Conservation (phyloP, 495 filamentous ascomycete species). For the Xylaria cubensis region DNA sequence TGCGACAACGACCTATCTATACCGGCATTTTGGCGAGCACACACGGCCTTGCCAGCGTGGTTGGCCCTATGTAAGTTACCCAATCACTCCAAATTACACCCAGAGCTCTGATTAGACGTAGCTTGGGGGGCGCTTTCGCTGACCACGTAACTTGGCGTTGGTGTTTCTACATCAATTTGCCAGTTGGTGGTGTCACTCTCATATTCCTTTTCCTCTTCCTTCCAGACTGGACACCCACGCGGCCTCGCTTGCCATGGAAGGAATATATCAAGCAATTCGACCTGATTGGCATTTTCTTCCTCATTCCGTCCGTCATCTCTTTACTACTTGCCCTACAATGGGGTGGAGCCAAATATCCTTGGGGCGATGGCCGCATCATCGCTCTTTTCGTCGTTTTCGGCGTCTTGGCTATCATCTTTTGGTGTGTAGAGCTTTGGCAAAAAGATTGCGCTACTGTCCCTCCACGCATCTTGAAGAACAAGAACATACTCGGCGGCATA, state of each 20-base stretch:
- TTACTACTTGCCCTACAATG: slow-evolving; percentile 84
- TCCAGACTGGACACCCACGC: not conserved
- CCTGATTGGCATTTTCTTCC: slow-evolving; percentile 65
- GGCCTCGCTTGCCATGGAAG: slow-evolving; percentile 39
- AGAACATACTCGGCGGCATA: slow-evolving; percentile 59
- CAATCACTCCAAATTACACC: not conserved
- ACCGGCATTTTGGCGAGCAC: slow-evolving; percentile 69
- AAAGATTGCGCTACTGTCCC: slow-evolving; percentile 75
- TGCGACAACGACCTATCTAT: slow-evolving; percentile 68
- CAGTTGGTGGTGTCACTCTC: slow-evolving; percentile 61
- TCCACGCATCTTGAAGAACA: slow-evolving; percentile 69
- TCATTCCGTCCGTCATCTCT: slow-evolving; percentile 65
- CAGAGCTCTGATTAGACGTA: not conserved
- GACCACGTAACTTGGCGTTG: slow-evolving; percentile 34
- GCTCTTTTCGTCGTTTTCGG: slow-evolving; percentile 72
- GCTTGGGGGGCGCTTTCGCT: slow-evolving; percentile 71
- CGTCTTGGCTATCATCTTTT: slow-evolving; percentile 68
- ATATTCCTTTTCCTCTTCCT: slow-evolving; percentile 60
- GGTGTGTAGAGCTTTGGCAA: slow-evolving; percentile 64
- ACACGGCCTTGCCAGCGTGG: slow-evolving; percentile 74
- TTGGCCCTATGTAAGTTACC: slow-evolving; percentile 60
- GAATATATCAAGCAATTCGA: slow-evolving; percentile 68
- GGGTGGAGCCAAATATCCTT: slow-evolving; percentile 76
- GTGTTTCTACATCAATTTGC: slow-evolving; percentile 63
- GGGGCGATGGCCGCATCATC: slow-evolving; percentile 72